Evolutionary conservation across 306 rosid genomes (phyloP), one percentile per base, ranked within the genome.

Genomic region (Pterocarpus santalinus): DNA sequence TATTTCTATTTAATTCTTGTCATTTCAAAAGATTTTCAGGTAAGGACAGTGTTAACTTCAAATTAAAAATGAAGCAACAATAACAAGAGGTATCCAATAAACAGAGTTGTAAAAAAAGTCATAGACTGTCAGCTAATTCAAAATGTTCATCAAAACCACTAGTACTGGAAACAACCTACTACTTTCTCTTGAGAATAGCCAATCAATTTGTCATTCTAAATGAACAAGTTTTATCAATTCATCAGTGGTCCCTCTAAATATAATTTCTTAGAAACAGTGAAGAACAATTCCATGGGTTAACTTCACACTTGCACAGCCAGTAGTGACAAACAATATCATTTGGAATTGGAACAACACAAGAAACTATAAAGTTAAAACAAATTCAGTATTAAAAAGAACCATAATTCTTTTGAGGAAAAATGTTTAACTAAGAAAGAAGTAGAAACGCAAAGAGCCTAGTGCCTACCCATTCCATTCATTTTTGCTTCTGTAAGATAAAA

Each of bases 51-150:
- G 28, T 22, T 22, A 0, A 22, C 28, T 22, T 22, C 28, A 22
- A 22, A 22, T 22, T 22, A 22, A 22, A 22, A 64, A 73, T 77
- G 68, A 80, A 44, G 72, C 86, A 78, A 81, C 75, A 47, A 36
- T 55, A 65, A 36, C 65, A 60, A 51, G 56, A 80, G 61, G 12
- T 77, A 44, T 56, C 58, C 66, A 74, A 6, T 17, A 2, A 17
- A 22, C 28, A 22, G 28, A 22, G 28, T 22, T 22, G 28, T 22
- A 22, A 22, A 36, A 3, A 53, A 66, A 35, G 8, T 11, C 43
- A 49, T 51, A 30, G 9, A 47, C 41, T 33, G 43, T 14, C 32
- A 17, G 44, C 43, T 32, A 51, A 16, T 77, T 72, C 57, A 53
- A 8, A 78, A 32, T 60, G 69, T 22, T 68, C 9, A 39, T 46